Percentiles rank a stretch among this genome's conserved stretches.
Evolutionary conservation across 176 grass and related monocot genomes (phyloP).

Genomic region (Zizania latifolia): DNA sequence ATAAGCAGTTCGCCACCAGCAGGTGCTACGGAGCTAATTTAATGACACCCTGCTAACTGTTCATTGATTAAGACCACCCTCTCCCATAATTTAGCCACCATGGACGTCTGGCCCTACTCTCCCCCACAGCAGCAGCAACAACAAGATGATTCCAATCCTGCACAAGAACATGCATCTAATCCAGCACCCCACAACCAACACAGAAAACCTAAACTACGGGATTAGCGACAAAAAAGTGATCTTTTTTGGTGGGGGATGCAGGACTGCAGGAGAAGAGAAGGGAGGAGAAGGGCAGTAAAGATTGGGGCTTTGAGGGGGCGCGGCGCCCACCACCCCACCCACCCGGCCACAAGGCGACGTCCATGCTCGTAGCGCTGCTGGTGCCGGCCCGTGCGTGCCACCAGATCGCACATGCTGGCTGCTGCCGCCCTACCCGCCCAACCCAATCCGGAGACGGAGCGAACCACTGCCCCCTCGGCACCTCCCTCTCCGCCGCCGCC

Average conservation of each 20-base stretch:
- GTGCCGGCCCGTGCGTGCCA: conserved; percentile 79
- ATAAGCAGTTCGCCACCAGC: background rate
- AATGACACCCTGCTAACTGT: background rate
- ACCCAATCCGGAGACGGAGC: no score
- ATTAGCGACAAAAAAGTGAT: background rate
- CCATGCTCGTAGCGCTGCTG: conserved; percentile 80
- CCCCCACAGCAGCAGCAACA: background rate
- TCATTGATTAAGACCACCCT: conserved; percentile 20
- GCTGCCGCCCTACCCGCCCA: no score
- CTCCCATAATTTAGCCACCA: background rate
- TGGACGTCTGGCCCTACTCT: background rate
- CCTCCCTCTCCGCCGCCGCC: no score
- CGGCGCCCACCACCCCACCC: background rate
- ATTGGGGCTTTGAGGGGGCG: background rate
- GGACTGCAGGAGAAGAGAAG: no score
- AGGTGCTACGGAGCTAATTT: background rate
- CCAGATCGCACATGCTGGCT: conserved; percentile 81
- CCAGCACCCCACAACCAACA: background rate
- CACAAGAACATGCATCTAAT: background rate
- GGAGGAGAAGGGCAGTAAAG: background rate
- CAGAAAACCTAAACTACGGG: background rate
- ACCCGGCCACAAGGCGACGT: conserved; percentile 80
- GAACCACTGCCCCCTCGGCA: no score
- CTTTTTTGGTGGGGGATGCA: background rate
- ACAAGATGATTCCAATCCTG: background rate